Base-by-base conservation (phyloP, 768 basidiomycete species). In the Naganishia randhawae region DNA sequence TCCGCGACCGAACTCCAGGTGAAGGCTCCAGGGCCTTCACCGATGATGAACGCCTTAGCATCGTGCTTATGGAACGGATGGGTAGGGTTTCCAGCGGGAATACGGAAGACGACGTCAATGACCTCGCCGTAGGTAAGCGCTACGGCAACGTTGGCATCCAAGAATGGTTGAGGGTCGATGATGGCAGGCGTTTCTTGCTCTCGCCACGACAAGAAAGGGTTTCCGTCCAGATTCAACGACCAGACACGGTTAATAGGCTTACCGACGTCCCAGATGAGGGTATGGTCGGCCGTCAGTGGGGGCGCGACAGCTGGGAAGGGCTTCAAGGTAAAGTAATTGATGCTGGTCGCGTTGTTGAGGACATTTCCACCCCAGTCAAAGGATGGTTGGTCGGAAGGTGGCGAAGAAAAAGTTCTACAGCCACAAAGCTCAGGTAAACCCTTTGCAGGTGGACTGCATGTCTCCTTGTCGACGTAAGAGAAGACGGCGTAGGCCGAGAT, bases 1-100 rank as follows among this genome's bases (percentile, higher is more conserved):
- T 55, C 55, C 6, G 67, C 67, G 27, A 68, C 67, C 17, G 54
- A 50, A 2, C 42, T 32, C 67, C 67, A 68, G 33, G n/a, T 68
- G 45, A 62, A 68, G 3, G 32, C 48, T 16, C 67, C 67, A 27
- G 55, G 39, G 0, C 67, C 67, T 63, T 68, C 45, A 0, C 67
- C 67, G 31, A 68, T 68, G 29, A 54, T 50, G 50, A 50, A 51
- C 22, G 65, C 51, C 14, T 68, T 68, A 13, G 55, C 55, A 19
- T 68, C 67, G 31, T 68, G 67, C 39, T 68, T 68, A 50, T 68
- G 67, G 35, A 68, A 68, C 1, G 67, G 67, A 45, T 69, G 68
- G 1, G 62, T 53, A 31, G 68, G 68, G 27, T 69, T 63, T 27
- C 62, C 62, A 27, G 51, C 39, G 6, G 68, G 63, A 41, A 69